Base-by-base conservation (phyloP, 176 grass and related monocot genomes). In the Oropetium thomaeum region DNA sequence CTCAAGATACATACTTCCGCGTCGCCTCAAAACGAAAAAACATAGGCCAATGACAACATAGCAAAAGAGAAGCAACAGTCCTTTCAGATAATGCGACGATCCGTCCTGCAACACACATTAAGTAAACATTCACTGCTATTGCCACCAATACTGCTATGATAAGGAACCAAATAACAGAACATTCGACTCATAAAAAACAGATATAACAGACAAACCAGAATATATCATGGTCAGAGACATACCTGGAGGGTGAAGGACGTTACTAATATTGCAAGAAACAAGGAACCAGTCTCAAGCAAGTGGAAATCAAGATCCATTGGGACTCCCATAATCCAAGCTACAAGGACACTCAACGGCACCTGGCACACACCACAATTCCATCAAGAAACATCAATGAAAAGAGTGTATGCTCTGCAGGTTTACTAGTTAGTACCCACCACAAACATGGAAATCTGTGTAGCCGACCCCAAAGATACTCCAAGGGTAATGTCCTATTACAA, bases 251-350 rank as follows among this genome's bases (percentile, higher is more conserved):
- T 85, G 67, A 90, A 84, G 64, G 82, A 55, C 23, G 82, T 88
- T 15, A 90, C 83, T 30, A 97, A 62, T 86, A 97, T 86, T 52
- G 93, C 70, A 65, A 97, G 71, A 62, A 97, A 78, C 77, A 97
- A 70, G 25, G 82, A 90, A 76, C 85, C 82, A 32, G 93, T 97
- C 82, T 90, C 90, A 66, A 97, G 62, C 58, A 93, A 28, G 52
- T 86, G 84, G 79, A 97, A 84, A 89, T 97, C 87, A 61, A 97
- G 87, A 82, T 97, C 93, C 93, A 97, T 97, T 4, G 89, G 67
- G 37, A 93, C 74, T 70, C 90, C 87, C 90, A 93, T 97, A 76
- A 88, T 84, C 93, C 93, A 97, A 57, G 85, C 92, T 20, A 96
- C 87, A 73, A 87, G 53, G 58, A 93, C 91, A 58, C 81, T 93